Percentiles rank a stretch among this genome's conserved stretches.
phyloP scores from a whole-genome alignment of 179 eudicot species.

The Kewa caespitosa region DNA sequence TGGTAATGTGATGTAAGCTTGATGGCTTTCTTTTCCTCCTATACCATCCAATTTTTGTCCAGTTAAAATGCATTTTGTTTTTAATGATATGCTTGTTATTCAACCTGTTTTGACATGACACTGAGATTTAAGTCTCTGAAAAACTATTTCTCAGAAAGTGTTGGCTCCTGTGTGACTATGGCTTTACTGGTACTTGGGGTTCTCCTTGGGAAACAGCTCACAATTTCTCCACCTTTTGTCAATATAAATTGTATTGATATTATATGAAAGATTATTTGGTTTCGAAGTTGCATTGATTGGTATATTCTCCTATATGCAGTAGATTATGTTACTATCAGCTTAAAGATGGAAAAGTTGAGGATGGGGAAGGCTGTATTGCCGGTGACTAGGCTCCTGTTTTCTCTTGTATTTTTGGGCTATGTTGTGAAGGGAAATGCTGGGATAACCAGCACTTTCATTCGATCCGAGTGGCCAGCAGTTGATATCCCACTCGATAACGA shows the following conservation, averaged over 20 bases:
- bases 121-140: too few relatives aligned
- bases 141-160: too few relatives aligned
- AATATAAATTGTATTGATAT: background rate
- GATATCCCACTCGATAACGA: constrained; percentile 86
- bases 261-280: background rate
- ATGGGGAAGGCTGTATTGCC: constrained; percentile 29
- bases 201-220: too few relatives aligned
- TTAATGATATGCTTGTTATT: too few relatives aligned
- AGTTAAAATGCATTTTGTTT: too few relatives aligned
- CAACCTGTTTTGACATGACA: too few relatives aligned
- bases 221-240: too few relatives aligned
- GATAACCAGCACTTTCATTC: constrained; percentile 66
- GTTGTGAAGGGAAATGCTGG: constrained; percentile 55
- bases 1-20: too few relatives aligned
- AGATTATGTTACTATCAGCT: constrained; percentile 28
- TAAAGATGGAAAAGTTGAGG: constrained; percentile 30
- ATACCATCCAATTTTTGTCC: too few relatives aligned
- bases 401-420: constrained; percentile 46
- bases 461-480: constrained; percentile 75
- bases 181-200: too few relatives aligned
- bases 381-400: constrained; percentile 41
- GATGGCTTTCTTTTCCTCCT: too few relatives aligned
- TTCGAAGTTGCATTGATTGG: background rate
- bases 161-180: too few relatives aligned
- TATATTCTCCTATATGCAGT: constrained; percentile 18